phyloP scores from a whole-genome alignment of 441 rosid species.

The Gossypium trilobum region DNA sequence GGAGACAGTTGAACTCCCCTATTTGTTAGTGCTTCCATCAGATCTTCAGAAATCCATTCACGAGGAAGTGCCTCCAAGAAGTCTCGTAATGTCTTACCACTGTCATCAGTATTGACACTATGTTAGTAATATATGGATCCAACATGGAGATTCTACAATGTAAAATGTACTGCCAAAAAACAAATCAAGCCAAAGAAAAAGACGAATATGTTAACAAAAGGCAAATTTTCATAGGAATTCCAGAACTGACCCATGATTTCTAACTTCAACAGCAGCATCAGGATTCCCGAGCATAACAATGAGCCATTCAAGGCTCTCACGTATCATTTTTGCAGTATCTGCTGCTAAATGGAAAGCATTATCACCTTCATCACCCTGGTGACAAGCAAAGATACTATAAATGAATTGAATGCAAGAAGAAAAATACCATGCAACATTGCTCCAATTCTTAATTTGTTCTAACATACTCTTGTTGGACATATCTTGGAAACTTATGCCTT shows the following conservation, averaged over 20 bases:
- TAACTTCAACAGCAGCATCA: slow-evolving; percentile 72
- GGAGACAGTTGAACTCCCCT: slow-evolving; percentile 86
- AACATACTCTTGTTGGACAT: neutral
- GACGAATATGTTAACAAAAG: neutral
- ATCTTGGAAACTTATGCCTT: neutral
- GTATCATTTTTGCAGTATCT: slow-evolving; percentile 92
- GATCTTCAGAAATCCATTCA: slow-evolving; percentile 97
- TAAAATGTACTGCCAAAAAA: neutral
- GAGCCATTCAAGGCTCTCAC: slow-evolving; percentile 97
- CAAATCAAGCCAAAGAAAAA: neutral
- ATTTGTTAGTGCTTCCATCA: slow-evolving; percentile 73
- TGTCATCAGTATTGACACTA: slow-evolving; percentile 25
- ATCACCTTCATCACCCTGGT: slow-evolving; percentile 95
- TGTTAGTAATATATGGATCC: slow-evolving; percentile 10
- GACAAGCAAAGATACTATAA: slow-evolving; percentile 18
- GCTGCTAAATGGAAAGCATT: slow-evolving; percentile 99
- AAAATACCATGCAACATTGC: neutral
- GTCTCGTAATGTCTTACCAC: slow-evolving; percentile 92
- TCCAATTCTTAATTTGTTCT: neutral
- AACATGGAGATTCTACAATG: neutral
- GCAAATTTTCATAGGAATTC: neutral
- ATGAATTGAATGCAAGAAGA: slow-evolving; percentile 20
- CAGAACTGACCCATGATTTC: slow-evolving; percentile 80
- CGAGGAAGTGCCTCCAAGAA: slow-evolving; percentile 92
- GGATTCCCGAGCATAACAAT: slow-evolving; percentile 78